Conservation (phyloP, 805 yeast genomes). For the Vanderwaltozyma yarrowii region DNA sequence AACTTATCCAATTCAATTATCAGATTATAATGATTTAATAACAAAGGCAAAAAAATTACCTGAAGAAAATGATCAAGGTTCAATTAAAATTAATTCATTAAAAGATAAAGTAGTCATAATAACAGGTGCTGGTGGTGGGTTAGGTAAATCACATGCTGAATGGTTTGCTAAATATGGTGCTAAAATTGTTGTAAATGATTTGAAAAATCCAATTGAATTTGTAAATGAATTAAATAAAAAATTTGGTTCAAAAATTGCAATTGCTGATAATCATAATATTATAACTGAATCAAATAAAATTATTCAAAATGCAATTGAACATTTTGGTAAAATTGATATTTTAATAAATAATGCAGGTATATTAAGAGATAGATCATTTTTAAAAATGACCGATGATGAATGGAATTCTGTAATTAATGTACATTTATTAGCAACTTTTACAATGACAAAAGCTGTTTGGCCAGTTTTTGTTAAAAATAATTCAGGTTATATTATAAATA, state of each 20-base stretch:
- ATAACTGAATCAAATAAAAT: constrained; percentile 64
- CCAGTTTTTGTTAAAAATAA: constrained; percentile 73
- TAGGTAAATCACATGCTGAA: constrained; percentile 84
- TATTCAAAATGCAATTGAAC: constrained; percentile 62
- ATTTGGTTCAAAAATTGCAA: constrained; percentile 67
- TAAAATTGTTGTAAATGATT: constrained; percentile 87
- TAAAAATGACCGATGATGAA: constrained; percentile 71
- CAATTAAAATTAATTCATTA: constrained; percentile 43
- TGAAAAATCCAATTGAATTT: constrained; percentile 59
- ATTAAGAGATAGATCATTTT: constrained; percentile 77
- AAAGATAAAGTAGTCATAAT: constrained; percentile 79
- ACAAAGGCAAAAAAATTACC: constrained; percentile 43
- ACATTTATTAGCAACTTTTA: constrained; percentile 73
- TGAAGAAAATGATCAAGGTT: constrained; percentile 45
- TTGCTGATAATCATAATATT: constrained; percentile 76
- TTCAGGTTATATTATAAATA: constrained; percentile 66
- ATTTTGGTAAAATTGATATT: constrained; percentile 76
- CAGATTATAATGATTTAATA: constrained; percentile 58
- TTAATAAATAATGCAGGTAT: constrained; percentile 93
- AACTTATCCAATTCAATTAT: constrained; percentile 61
- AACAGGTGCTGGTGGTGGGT: constrained; percentile 93
- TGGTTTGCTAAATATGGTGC: constrained; percentile 88
- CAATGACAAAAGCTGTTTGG: constrained; percentile 85
- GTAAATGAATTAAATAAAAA: constrained; percentile 59
- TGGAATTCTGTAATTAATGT: constrained; percentile 77